Evolutionary conservation across 495 filamentous ascomycete species (phyloP).

Genomic region (Hypomontagnella submonticulosa): DNA sequence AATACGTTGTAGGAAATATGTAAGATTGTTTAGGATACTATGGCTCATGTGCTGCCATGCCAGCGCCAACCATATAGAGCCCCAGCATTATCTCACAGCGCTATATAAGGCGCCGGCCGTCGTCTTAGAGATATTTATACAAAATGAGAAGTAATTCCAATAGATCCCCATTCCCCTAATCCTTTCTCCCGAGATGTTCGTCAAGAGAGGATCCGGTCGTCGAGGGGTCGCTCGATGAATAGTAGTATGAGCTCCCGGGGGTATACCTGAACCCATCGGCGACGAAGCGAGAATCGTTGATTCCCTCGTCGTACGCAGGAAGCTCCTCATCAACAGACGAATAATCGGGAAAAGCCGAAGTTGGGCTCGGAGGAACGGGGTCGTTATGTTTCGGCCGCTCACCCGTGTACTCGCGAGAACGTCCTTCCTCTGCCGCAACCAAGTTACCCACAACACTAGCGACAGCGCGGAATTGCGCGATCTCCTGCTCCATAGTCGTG

Average conservation of each 20-base stretch:
- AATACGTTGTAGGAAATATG: not conserved
- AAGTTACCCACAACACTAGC: constrained; percentile 58
- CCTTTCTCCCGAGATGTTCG: constrained; percentile 44
- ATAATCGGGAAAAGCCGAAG: constrained; percentile 46
- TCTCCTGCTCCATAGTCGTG: constrained; percentile 56
- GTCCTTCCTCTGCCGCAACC: constrained; percentile 56
- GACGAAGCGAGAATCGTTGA: constrained; percentile 42
- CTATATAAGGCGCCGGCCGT: not conserved
- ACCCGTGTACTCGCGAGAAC: constrained; percentile 24
- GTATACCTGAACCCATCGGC: constrained; percentile 53
- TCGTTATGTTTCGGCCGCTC: constrained; percentile 22
- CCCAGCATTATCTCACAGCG: constrained; percentile 8
- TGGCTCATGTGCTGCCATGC: constrained; percentile 7
- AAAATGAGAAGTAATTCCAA: not conserved
- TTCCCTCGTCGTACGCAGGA: constrained; percentile 52
- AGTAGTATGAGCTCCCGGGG: constrained; percentile 40
- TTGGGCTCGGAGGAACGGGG: constrained; percentile 41
- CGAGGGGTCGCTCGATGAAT: constrained; percentile 32
- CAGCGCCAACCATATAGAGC: constrained; percentile 2
- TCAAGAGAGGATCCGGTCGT: constrained; percentile 43
- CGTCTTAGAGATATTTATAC: constrained; percentile 10
- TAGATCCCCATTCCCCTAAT: constrained; percentile 12
- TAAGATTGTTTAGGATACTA: constrained; percentile 15
- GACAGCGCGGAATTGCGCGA: constrained; percentile 60
- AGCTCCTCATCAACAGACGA: constrained; percentile 50